These are phyloP conservation scores for Arachis monticola DNA, from an alignment of 331 rosid species.

Conservation along the genomic window DNA sequence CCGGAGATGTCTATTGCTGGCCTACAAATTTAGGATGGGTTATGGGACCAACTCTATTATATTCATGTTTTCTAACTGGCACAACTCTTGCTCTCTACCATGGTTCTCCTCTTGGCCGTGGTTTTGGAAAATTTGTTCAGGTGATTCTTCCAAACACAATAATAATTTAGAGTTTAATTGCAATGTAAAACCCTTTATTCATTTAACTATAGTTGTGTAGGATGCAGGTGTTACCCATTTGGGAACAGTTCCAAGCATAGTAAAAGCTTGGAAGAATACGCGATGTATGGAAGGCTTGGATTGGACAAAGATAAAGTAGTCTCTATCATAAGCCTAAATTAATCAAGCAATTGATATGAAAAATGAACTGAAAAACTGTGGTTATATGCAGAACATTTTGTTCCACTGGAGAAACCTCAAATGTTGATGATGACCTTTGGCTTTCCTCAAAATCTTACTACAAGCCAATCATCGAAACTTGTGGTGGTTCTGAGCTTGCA, in stretches of 20 bases:
- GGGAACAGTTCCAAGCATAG: conserved; percentile 98
- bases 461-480: conserved; percentile 72
- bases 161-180: background rate
- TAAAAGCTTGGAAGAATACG: conserved; percentile 89
- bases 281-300: conserved; percentile 84
- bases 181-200: background rate
- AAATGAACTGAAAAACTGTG: conserved; percentile 31
- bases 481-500: conserved; percentile 93
- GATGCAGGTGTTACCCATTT: conserved; percentile 88
- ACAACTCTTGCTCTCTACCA: conserved; percentile 93
- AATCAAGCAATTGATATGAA: background rate
- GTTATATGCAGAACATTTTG: conserved; percentile 61
- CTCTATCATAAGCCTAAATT: conserved; percentile 20
- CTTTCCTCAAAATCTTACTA: conserved; percentile 86
- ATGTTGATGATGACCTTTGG: conserved; percentile 91
- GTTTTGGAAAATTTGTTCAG: conserved; percentile 94
- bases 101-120: conserved; percentile 90
- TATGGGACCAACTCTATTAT: conserved; percentile 77
- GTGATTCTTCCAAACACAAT: conserved; percentile 49
- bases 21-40: conserved; percentile 98
- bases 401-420: conserved; percentile 90
- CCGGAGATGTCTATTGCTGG: conserved; percentile 82
- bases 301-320: conserved; percentile 91
- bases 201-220: conserved; percentile 49
- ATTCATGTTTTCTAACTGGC: conserved; percentile 71